Percentiles rank a stretch among this genome's conserved stretches.
Evolutionary conservation across 768 basidiomycete species (phyloP).

Genomic region (Amylocystis lapponica): DNA sequence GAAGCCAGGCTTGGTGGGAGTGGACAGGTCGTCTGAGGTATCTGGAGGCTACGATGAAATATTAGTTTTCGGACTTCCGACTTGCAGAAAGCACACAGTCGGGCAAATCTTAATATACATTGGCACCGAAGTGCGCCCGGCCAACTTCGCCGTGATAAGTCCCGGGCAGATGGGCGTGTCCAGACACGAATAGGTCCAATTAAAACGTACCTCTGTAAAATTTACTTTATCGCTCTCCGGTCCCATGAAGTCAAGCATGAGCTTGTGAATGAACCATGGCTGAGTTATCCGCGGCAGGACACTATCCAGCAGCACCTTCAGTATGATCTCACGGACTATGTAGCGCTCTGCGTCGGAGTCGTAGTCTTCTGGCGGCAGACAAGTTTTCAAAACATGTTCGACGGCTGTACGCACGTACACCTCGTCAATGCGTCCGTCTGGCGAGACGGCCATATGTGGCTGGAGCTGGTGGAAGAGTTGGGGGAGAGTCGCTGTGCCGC

Average conservation of each 20-base stretch:
- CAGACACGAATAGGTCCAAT: too few species aligned
- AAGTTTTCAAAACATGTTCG: constrained; percentile 67
- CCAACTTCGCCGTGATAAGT: too few species aligned
- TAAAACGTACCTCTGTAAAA: constrained; percentile 14
- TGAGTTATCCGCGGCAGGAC: constrained; percentile 67
- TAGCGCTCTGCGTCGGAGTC: constrained; percentile 72
- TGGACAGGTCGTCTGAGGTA: neutral
- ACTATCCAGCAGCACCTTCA: constrained; percentile 69
- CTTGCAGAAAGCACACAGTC: neutral
- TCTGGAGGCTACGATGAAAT: neutral
- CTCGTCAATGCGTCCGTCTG: constrained; percentile 61
- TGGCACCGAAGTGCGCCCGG: too few species aligned
- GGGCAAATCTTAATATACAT: too few species aligned
- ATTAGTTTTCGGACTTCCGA: neutral
- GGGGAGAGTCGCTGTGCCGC: constrained; percentile 55
- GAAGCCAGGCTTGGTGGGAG: constrained; percentile 4
- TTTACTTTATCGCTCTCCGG: constrained; percentile 22
- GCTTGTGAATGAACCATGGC: constrained; percentile 85
- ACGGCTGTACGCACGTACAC: constrained; percentile 77
- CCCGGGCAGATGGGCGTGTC: too few species aligned
- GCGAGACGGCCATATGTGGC: constrained; percentile 73
- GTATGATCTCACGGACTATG: constrained; percentile 78
- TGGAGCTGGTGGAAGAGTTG: constrained; percentile 77
- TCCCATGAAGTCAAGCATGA: constrained; percentile 62
- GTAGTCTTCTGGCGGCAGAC: constrained; percentile 76